Conservation (phyloP, 2,329 filamentous ascomycete species). For the Elsinoe necatrix region DNA sequence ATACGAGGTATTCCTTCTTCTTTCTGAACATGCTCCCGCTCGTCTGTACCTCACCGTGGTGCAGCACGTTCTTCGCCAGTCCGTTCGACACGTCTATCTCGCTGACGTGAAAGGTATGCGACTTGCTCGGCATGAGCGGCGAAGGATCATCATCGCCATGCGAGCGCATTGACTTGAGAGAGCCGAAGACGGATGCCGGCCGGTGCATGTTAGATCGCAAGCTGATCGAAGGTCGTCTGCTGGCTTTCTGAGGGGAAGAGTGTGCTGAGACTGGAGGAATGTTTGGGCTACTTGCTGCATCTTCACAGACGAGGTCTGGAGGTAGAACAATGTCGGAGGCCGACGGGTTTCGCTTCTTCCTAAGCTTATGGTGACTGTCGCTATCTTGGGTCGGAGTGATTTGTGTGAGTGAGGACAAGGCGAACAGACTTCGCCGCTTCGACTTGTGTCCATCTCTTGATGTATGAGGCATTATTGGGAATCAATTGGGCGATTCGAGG, state of each 20-base stretch:
- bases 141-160: conserved; percentile 44
- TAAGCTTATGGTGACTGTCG: conserved; percentile 21
- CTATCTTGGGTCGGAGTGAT: conserved; percentile 20
- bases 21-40: conserved; percentile 62
- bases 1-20: conserved; percentile 62
- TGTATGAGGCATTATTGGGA: conserved; percentile 18
- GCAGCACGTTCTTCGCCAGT: conserved; percentile 43
- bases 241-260: conserved; percentile 21
- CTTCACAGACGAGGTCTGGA: conserved; percentile 22
- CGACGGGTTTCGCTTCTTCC: conserved; percentile 22
- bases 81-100: conserved; percentile 25
- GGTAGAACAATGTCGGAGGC: conserved; percentile 20
- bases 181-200: conserved; percentile 49
- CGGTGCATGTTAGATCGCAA: conserved; percentile 27
- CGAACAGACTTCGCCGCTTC: conserved; percentile 27
- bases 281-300: conserved; percentile 19
- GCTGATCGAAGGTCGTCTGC: conserved; percentile 25
- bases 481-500: not conserved
- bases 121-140: conserved; percentile 41
- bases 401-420: conserved; percentile 26
- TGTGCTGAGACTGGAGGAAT: conserved; percentile 19
- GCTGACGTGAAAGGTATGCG: conserved; percentile 42
- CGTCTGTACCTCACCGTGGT: conserved; percentile 63
- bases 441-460: conserved; percentile 20
- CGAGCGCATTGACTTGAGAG: conserved; percentile 46